Base-by-base conservation (phyloP, 1,284 basidiomycete genomes). In the Papiliotrema terrestris region DNA sequence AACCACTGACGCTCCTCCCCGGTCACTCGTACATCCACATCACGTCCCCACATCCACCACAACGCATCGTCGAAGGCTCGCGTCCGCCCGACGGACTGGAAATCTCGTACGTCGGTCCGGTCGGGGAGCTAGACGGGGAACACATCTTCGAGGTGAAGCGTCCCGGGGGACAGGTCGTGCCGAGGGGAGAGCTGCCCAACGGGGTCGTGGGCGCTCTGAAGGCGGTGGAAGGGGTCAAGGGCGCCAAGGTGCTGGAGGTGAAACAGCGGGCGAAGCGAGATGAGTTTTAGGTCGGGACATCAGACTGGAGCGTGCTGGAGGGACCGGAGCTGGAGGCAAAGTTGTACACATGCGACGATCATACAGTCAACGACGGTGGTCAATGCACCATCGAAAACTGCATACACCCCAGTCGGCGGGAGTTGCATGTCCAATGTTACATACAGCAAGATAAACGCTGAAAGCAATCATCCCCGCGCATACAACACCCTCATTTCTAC, bases 91-190 rank as follows among this genome's bases (percentile, higher is more conserved):
- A 8, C 25, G 41, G 49, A 8, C 35, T 47, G 32, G 29, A 54
- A 20, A 43, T 71, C 13, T 52, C 55, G 25, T 71, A 72, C 55
- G 39, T 70, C 14, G 73, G 69, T 1, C 69, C 64, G 3, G 66
- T 75, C 1, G 73, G 73, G 20, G 73, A 75, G 55, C 60, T 75
- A 8, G 47, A 62, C n/a, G 68, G 65, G 26, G 73, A 73, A 57
- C 67, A 73, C 52, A 66, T 75, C 23, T 75, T 67, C 51, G 62
- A 72, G 51, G 64, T 71, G 57, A 46, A 20, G 45, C 8, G 36
- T n/a, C 49, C 14, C 17, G 52, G 13, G 48, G 53, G 48, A 35
- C 53, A 8, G 48, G 55, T 57, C 44, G 45, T 11, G 60, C 41
- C 11, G 41, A 38, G 26, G 38, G 51, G 3, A 36, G 57, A 53